Evolutionary conservation across 768 basidiomycete species (phyloP).

Genomic region (Naganishia friedmannii): DNA sequence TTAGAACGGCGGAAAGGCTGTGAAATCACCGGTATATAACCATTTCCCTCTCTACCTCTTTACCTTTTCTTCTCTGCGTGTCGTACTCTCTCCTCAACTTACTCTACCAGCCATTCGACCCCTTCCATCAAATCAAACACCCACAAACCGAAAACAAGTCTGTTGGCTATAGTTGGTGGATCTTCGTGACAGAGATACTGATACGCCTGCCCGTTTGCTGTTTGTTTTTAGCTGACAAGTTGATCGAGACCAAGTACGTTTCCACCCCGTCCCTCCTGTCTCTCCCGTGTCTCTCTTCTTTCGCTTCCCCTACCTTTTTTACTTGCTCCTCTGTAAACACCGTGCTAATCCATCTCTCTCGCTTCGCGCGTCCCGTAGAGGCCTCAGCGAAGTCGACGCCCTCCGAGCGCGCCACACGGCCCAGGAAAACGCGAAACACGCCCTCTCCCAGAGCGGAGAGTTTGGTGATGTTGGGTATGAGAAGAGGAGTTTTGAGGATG

Average conservation of each 20-base stretch:
- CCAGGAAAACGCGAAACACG: constrained; percentile 16
- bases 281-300: neutral
- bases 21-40: no score
- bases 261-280: neutral
- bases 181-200: no score
- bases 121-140: no score
- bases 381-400: neutral
- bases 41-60: no score
- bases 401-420: constrained; percentile 2
- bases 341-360: neutral
- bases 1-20: no score
- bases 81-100: no score
- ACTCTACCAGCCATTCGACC: no score
- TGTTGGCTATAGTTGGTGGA: no score
- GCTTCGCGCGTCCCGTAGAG: neutral
- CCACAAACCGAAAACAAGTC: no score
- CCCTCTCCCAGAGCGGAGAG: constrained; percentile 2
- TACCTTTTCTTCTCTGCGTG: no score
- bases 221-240: constrained; percentile 8
- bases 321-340: no score
- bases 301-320: neutral
- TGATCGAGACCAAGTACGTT: constrained; percentile 27
- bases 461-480: neutral
- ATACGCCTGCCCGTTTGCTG: neutral
- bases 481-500: neutral